Base-by-base conservation (phyloP, 1,284 basidiomycete genomes). In the Malassezia vespertilionis region DNA sequence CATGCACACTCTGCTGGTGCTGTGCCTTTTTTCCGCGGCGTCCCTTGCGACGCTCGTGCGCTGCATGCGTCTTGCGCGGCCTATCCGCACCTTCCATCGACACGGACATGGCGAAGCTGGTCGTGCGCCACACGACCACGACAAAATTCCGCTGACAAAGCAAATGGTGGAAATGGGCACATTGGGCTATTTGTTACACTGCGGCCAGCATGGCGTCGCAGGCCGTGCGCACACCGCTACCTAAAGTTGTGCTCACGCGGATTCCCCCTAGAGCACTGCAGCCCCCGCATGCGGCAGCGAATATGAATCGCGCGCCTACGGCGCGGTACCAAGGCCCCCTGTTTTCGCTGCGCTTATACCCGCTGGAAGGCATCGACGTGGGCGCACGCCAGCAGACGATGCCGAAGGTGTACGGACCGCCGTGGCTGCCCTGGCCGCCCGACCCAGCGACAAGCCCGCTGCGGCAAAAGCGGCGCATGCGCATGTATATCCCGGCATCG, bases 391-490 rank as follows among this genome's bases (percentile, higher is more conserved):
- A 5, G 17, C 17, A 14, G 28, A 18, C 28, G 12, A 34, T 35
- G 42, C 43, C 42, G 24, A 32, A 22, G 2, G 15, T 36, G 17
- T 17, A 45, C n/a, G 48, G 48, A 6, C 42, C 48, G 24, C 33
- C 48, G 21, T 53, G 44, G 52, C 46, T 45, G n/a, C 42, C 52
- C 20, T 44, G n/a, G 24, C 46, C 44, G 22, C 52, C 42, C 5
- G 12, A 24, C 23, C 38, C 21, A 10, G 40, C 33, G 15, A 49
- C 46, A 15, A 40, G 49, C 28, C n/a, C 35, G n/a, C 26, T 28
- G 22, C 42, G 46, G 32, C 45, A 50, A 22, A 5, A 28, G 11
- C 41, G 40, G 24, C 40, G 36, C 28, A 15, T 20, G 5, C 39
- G 27, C 10, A 17, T 31, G n/a, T n/a, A n/a, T n/a, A n/a, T n/a